Percentiles rank a stretch among this genome's conserved stretches.
These are phyloP conservation scores for Giardia duodenalis DNA, from an alignment of 208 protist species.

Conservation along the genomic window DNA sequence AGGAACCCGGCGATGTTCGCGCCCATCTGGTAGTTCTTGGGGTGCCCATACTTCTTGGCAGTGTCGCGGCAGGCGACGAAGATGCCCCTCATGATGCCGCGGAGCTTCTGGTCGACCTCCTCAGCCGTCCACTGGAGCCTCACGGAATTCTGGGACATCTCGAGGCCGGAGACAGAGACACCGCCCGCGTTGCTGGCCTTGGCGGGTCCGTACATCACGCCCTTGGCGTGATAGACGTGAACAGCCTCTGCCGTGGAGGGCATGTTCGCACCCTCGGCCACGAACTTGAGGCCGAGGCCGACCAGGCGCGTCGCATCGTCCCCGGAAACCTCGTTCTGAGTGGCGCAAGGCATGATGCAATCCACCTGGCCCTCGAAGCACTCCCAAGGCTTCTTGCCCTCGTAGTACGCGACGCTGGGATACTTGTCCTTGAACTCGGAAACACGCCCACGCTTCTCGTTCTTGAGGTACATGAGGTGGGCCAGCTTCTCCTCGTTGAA, in stretches of 20 bases:
- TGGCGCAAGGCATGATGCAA: constrained; percentile 62
- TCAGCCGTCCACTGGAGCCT: constrained; percentile 61
- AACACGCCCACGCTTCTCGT: constrained; percentile 51
- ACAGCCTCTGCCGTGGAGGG: constrained; percentile 63
- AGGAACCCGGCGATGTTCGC: constrained; percentile 71
- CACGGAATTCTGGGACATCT: constrained; percentile 73
- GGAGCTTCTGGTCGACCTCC: constrained; percentile 63
- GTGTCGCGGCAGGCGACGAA: constrained; percentile 55
- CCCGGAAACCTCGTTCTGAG: constrained; percentile 72
- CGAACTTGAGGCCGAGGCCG: constrained; percentile 56
- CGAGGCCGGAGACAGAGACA: constrained; percentile 67
- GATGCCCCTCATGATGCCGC: constrained; percentile 67
- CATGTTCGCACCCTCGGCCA: constrained; percentile 76
- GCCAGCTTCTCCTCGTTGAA: constrained; percentile 59
- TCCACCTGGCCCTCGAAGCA: constrained; percentile 20
- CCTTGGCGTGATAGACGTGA: constrained; percentile 48
- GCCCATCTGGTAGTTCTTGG: constrained; percentile 54
- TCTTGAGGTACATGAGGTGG: constrained; percentile 58
- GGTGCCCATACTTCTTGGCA: constrained; percentile 49
- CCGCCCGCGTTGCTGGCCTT: constrained; percentile 76
- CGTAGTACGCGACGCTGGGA: constrained; percentile 51
- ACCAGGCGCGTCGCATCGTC: constrained; percentile 58
- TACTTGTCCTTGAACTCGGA: constrained; percentile 54
- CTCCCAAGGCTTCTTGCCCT: constrained; percentile 56
- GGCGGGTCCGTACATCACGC: constrained; percentile 62